Base-by-base conservation (phyloP, 2,329 filamentous ascomycete species). In the Alternaria arborescens region DNA sequence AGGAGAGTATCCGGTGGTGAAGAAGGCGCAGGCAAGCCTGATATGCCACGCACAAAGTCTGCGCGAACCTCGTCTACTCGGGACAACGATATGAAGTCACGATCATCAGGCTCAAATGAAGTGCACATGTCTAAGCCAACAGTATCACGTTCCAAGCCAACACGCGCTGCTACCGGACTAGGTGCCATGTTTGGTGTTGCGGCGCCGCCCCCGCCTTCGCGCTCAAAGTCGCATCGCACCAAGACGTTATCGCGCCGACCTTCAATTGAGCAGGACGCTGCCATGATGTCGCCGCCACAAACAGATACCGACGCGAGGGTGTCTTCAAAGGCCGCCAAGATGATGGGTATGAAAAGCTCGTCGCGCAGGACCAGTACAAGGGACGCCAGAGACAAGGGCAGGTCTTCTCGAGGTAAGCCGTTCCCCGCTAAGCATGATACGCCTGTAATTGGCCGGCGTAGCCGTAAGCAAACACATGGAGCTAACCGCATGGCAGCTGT, bases 241-340 rank as follows among this genome's bases (percentile, higher is more conserved):
- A 83, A 83, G 53, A 88, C 87, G 5, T 84, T 83, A 54, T 90
- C 91, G 54, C 86, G 91, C 57, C 89, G 90, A 38, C 84, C 89
- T 63, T 91, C 92, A 0, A 79, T 90, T 16, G 91, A 92, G 54
- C 85, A 88, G 62, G 82, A 85, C 28, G 83, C 83, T 64, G 90
- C 88, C 8, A 82, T 94, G 61, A 84, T 87, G 46, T 92, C 91
- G 20, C 91, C 92, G 4, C 90, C 91, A 8, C 88, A 90, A 2
- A 92, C 93, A 30, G 87, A 90, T 32, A 81, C 75, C 16, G 78
- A 80, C 51, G 67, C 84, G 42, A 86, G 87, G 52, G 85, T 92
- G 73, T 85, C 89, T 8, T 85, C 88, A 46, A 97, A 96, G 78
- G 92, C 92, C 28, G 91, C 92, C 32, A 93, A 89, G 78, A 79